Evolutionary conservation across 306 rosid genomes (phyloP).

Genomic region (Elaeagnus macrophylla): DNA sequence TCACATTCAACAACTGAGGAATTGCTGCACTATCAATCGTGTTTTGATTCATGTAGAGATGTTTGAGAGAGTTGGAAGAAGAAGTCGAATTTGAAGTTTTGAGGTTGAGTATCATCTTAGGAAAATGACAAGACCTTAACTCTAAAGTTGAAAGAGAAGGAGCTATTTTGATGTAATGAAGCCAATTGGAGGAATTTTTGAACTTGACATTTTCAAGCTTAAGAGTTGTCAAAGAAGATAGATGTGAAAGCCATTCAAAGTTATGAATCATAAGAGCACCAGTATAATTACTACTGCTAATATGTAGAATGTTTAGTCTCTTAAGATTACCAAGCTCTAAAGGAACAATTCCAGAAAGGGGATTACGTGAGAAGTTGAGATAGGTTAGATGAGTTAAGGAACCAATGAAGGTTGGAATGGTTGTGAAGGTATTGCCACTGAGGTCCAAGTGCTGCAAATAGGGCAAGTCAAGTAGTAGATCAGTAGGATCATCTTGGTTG

Average conservation of each 20-base stretch:
- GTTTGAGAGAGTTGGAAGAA: not conserved
- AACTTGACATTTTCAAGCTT: not conserved
- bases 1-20: not conserved
- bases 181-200: not conserved
- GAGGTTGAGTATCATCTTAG: not conserved
- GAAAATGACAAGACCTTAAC: not conserved
- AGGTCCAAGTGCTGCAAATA: not conserved
- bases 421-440: not conserved
- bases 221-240: not conserved
- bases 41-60: not conserved
- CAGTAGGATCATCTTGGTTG: too few species aligned
- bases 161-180: not conserved
- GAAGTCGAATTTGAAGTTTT: not conserved
- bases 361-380: not conserved
- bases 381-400: not conserved
- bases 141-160: not conserved
- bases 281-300: not conserved
- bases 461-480: too few species aligned
- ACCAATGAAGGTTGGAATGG: not conserved
- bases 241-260: not conserved
- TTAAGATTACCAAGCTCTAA: not conserved
- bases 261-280: too few species aligned
- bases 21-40: not conserved
- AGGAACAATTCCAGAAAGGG: not conserved
- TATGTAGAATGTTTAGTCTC: not conserved